Base-by-base conservation (phyloP, 768 basidiomycete genomes). In the Plicaturopsis crispa region DNA sequence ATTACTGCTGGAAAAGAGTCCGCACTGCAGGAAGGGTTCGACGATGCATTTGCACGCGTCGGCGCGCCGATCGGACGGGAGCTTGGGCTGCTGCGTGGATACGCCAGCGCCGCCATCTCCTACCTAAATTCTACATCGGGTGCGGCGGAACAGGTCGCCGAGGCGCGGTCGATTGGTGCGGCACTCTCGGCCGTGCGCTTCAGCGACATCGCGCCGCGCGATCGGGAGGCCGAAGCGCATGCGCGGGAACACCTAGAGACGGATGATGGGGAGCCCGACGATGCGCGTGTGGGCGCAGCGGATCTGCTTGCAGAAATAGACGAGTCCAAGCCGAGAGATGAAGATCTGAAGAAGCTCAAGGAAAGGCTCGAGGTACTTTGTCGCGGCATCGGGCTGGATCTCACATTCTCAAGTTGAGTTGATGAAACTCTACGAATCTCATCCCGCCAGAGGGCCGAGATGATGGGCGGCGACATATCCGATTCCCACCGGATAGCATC, bases 1-100 rank as follows among this genome's bases (percentile, higher is more conserved):
- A 94, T 98, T 49, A 85, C 81, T 0, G 79, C 83, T 4, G 94
- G 94, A 3, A 98, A 97, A 56, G 84, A 93, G 55, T 67, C 73
- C 0, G 80, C 80, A 2, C 69, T 97, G 2, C 94, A 99, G 51
- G 67, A 79, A 45, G 94, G 94, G 1, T 98, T 99, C 51, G 89
- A 99, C 58, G 63, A 69, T 3, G 91, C 88, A 2, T 97, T 89
- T 51, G 78, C 80, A 1, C 56, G 61, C 11, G 64, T 77, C 7
- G 88, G 91, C 1, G 78, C 70, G 2, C 84, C 86, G 0, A 58
- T 84, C 12, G 90, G 92, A 1, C 75, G 80, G 18, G 72, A 85
- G 43, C 56, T 97, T 2, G 94, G 94, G 3, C 54, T 69, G 26
- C 64, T 94, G 13, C 78, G 92, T 17, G 96, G 93, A 20, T 59